Conservation (phyloP, 768 basidiomycete species). For the Lentinula raphanica region DNA sequence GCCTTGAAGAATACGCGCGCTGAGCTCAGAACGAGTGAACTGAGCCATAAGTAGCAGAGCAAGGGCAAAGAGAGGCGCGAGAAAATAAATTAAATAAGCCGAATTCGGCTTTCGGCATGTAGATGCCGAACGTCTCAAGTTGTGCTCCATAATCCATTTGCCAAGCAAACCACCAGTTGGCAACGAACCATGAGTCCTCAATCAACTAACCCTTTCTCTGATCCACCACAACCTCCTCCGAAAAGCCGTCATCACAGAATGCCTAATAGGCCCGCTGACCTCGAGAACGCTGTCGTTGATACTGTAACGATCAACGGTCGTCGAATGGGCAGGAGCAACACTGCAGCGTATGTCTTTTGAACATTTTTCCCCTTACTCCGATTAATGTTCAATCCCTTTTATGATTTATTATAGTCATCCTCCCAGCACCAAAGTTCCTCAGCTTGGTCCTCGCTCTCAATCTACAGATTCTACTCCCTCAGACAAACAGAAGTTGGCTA, state of each 20-base stretch:
- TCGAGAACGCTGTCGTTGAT: slow-evolving; percentile 63
- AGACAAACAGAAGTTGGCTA: slow-evolving; percentile 31
- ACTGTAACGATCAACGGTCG: slow-evolving; percentile 55
- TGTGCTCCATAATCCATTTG: slow-evolving; percentile 1
- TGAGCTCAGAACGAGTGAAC: slow-evolving; percentile 48
- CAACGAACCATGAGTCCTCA: not conserved
- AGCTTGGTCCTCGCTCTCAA: slow-evolving; percentile 35
- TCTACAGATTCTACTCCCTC: slow-evolving; percentile 39
- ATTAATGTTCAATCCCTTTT: slow-evolving; percentile 2
- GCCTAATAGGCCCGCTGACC: slow-evolving; percentile 18
- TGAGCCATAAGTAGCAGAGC: slow-evolving; percentile 2
- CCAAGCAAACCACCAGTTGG: not conserved
- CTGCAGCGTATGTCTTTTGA: slow-evolving; percentile 38
- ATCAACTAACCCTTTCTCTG: slow-evolving; percentile 7
- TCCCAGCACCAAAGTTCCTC: slow-evolving; percentile 25
- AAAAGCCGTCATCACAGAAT: slow-evolving; percentile 27
- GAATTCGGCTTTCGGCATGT: not conserved
- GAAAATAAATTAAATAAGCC: not conserved
- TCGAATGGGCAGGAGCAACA: slow-evolving; percentile 55
- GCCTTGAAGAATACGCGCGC: slow-evolving; percentile 67
- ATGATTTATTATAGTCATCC: slow-evolving; percentile 11
- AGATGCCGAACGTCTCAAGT: not conserved
- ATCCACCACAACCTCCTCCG: slow-evolving; percentile 18
- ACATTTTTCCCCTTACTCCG: slow-evolving; percentile 11
- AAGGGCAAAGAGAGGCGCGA: not conserved